A percentile compares a stretch with the other conserved stretches of the same genome.
These are phyloP conservation scores for Elaeis oleifera DNA, from an alignment of 202 grass and related monocot species.

Conservation along the genomic window DNA sequence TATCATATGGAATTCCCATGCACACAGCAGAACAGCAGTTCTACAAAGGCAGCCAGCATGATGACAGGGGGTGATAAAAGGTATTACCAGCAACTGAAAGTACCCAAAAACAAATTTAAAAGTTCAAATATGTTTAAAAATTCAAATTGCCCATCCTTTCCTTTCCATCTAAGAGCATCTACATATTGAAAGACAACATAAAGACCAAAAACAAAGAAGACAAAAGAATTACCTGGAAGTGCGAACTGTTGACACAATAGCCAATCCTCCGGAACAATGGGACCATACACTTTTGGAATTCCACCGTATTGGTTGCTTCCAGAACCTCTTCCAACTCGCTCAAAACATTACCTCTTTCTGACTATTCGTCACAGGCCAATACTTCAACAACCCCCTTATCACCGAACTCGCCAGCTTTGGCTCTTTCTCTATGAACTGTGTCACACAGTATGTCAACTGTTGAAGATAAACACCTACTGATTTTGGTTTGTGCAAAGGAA, in stretches of 20 bases:
- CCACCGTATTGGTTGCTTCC: conserved; percentile 5
- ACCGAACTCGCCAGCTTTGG: conserved; percentile 2
- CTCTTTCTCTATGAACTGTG: conserved; percentile 17
- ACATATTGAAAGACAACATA: too few species aligned
- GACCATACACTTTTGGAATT: conserved; percentile 18
- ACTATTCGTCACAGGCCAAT: conserved; percentile 22
- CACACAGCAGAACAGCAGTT: too few species aligned
- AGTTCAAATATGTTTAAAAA: too few species aligned
- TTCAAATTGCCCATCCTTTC: too few species aligned
- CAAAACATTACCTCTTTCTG: conserved; percentile 25
- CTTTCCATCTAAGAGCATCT: too few species aligned
- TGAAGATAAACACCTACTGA: conserved; percentile 19
- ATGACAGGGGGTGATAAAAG: too few species aligned
- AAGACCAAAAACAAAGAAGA: too few species aligned
- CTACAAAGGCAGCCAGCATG: too few species aligned
- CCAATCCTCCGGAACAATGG: conserved; percentile 15
- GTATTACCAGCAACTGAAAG: too few species aligned
- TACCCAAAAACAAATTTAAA: too few species aligned
- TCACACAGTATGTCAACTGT: conserved; percentile 21
- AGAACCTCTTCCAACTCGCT: conserved; percentile 21
- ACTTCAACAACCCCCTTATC: conserved; percentile 17
- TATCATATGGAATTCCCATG: too few species aligned
- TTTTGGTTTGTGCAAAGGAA: conserved; percentile 24
- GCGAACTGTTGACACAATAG: conserved; percentile 19
- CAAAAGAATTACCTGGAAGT: conserved; percentile 14